Percentiles rank a stretch among this genome's conserved stretches.
Evolutionary conservation across 1,139 yeast genomes (phyloP).

Genomic region (Eremothecium cymbalariae): DNA sequence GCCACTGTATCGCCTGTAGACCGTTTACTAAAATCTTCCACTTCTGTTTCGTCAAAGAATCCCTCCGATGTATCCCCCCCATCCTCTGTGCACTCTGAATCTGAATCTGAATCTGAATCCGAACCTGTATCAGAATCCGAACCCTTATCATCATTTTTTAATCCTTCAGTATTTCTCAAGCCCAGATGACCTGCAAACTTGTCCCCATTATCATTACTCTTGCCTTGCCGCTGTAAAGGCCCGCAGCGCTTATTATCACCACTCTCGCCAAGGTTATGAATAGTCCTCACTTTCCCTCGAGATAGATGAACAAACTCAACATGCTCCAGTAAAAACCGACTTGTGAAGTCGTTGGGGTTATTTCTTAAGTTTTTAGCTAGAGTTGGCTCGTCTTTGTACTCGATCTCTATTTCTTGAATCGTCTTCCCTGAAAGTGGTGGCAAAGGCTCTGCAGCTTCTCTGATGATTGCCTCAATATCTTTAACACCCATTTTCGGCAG

Average conservation of each 20-base stretch:
- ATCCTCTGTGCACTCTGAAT: neutral
- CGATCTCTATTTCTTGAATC: constrained; percentile 15
- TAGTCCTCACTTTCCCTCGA: constrained; percentile 4
- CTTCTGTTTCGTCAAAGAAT: neutral
- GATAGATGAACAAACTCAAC: constrained; percentile 11
- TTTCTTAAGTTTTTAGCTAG: constrained; percentile 11
- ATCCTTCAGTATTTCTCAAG: too few relatives aligned
- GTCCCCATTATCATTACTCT: neutral
- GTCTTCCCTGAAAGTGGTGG: constrained; percentile 17
- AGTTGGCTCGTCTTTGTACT: constrained; percentile 12
- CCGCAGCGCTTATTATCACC: constrained; percentile 1
- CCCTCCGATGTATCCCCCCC: neutral
- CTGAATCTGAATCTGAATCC: neutral
- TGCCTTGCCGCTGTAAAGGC: neutral
- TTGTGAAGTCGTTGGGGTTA: constrained; percentile 17
- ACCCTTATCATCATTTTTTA: too few relatives aligned
- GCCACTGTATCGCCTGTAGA: too few relatives aligned
- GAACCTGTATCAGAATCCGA: too few relatives aligned
- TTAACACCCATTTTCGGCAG: too few relatives aligned
- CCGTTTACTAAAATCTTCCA: too few relatives aligned
- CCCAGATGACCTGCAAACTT: too few relatives aligned
- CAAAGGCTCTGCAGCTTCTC: constrained; percentile 9
- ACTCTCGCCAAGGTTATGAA: constrained; percentile 3
- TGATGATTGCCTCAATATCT: constrained; percentile 1
- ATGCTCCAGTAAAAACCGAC: constrained; percentile 17